Percentiles rank a stretch among this genome's conserved stretches.
Evolutionary conservation across 2,329 filamentous ascomycete species (phyloP).

Genomic region (Ophiostoma quercus): DNA sequence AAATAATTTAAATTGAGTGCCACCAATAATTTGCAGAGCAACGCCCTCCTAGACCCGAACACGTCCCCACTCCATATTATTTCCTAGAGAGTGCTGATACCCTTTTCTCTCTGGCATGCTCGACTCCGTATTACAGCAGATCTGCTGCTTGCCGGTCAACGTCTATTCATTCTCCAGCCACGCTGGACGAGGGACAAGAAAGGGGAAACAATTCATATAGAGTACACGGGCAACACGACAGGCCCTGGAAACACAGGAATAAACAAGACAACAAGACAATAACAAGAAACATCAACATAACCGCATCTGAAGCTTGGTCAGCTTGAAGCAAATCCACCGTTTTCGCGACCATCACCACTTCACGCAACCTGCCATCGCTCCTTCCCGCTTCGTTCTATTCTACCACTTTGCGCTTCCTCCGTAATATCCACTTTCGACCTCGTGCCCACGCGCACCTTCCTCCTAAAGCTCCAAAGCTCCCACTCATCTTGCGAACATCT

Average conservation of each 20-base stretch:
- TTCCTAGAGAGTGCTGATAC: not conserved
- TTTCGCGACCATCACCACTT: conserved; percentile 11
- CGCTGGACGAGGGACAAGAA: not conserved
- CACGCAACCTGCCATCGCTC: conserved; percentile 15
- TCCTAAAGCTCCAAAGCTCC: conserved; percentile 2
- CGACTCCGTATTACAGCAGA: conserved; percentile 14
- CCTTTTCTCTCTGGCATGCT: not conserved
- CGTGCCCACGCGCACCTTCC: conserved; percentile 15
- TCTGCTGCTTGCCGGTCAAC: conserved; percentile 19
- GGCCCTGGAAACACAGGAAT: not conserved
- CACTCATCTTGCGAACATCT: not conserved
- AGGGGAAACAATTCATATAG: conserved; percentile 2
- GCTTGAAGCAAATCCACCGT: conserved; percentile 14
- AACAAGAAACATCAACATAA: conserved; percentile 12
- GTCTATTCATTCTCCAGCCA: conserved; percentile 19
- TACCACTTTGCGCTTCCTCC: conserved; percentile 7
- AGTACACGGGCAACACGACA: not conserved
- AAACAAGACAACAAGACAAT: conserved; percentile 12
- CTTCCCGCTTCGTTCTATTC: conserved; percentile 13
- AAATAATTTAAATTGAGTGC: conserved; percentile 25
- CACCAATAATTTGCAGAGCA: conserved; percentile 22
- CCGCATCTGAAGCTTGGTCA: not conserved
- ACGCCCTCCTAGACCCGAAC: conserved; percentile 13
- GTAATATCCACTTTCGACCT: conserved; percentile 11
- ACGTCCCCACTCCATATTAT: conserved; percentile 15